A percentile compares a stretch with the other conserved stretches of the same genome.
Evolutionary conservation across 441 rosid species (phyloP).

Genomic region (Pelargonium cotyledonis): DNA sequence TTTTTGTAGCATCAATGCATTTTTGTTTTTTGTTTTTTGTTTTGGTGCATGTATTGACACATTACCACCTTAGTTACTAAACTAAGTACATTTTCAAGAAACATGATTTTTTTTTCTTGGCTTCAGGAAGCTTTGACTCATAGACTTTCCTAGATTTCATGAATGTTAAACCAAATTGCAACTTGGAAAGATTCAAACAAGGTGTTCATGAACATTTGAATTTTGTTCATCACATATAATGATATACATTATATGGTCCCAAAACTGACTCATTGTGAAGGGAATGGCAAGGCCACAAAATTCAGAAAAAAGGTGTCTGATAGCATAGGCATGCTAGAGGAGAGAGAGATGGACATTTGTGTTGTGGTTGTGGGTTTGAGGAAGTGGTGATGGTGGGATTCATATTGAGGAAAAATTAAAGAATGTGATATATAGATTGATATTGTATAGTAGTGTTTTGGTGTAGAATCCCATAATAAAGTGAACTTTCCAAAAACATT

Average conservation of each 20-base stretch:
- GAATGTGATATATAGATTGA: neutral
- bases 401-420: neutral
- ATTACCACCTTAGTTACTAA: too few species aligned
- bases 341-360: neutral
- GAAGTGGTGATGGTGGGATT: neutral
- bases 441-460: neutral
- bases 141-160: too few species aligned
- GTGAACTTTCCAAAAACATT: constrained; percentile 62
- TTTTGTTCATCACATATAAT: neutral
- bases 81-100: neutral
- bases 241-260: neutral
- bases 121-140: too few species aligned
- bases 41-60: too few species aligned
- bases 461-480: constrained; percentile 39
- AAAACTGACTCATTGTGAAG: neutral
- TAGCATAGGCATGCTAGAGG: neutral
- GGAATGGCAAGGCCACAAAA: neutral
- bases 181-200: neutral
- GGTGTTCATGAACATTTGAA: neutral
- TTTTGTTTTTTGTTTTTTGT: too few species aligned
- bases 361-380: neutral
- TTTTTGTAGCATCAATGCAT: too few species aligned
- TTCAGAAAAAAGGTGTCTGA: neutral
- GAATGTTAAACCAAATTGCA: too few species aligned
- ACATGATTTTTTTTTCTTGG: neutral